These are phyloP conservation scores for Leccinum obscurum DNA, from an alignment of 768 basidiomycete genomes.

Conservation along the genomic window DNA sequence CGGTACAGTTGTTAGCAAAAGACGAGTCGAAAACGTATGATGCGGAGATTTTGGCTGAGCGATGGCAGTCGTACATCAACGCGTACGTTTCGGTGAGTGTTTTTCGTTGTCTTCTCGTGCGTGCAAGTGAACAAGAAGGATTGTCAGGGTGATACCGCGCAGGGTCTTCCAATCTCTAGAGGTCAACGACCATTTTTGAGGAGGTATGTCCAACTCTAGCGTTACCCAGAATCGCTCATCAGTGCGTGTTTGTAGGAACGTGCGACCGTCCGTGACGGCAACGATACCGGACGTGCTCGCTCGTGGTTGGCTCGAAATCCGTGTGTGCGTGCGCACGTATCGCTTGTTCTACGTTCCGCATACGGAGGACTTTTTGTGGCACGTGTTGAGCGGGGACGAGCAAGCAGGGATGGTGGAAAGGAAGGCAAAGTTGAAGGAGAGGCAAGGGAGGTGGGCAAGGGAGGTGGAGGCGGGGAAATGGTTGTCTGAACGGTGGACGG, in stretches of 20 bases:
- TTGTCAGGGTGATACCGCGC: constrained; percentile 56
- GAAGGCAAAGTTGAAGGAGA: constrained; percentile 8
- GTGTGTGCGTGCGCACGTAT: constrained; percentile 57
- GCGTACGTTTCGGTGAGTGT: constrained; percentile 64
- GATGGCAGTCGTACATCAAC: constrained; percentile 81
- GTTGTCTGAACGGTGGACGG: constrained; percentile 3
- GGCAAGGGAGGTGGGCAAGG: constrained; percentile 16
- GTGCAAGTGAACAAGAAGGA: constrained; percentile 1
- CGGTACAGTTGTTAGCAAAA: constrained; percentile 75
- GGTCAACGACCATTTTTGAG: constrained; percentile 63
- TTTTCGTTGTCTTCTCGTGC: neutral
- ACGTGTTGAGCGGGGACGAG: constrained; percentile 9
- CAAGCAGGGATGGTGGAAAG: neutral
- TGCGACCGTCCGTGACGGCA: constrained; percentile 17
- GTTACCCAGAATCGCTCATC: neutral
- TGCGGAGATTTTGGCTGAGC: constrained; percentile 69
- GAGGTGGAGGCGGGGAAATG: constrained; percentile 18
- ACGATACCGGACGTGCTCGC: constrained; percentile 47
- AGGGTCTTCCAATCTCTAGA: constrained; percentile 48
- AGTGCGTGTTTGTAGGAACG: constrained; percentile 17
- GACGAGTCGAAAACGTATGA: constrained; percentile 77
- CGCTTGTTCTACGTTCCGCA: constrained; percentile 29
- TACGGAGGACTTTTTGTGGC: constrained; percentile 27
- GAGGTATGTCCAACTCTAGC: constrained; percentile 43
- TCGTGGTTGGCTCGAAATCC: constrained; percentile 71